phyloP scores from a whole-genome alignment of 2,329 filamentous ascomycete genomes.

The Teratosphaeria epicoccoides region DNA sequence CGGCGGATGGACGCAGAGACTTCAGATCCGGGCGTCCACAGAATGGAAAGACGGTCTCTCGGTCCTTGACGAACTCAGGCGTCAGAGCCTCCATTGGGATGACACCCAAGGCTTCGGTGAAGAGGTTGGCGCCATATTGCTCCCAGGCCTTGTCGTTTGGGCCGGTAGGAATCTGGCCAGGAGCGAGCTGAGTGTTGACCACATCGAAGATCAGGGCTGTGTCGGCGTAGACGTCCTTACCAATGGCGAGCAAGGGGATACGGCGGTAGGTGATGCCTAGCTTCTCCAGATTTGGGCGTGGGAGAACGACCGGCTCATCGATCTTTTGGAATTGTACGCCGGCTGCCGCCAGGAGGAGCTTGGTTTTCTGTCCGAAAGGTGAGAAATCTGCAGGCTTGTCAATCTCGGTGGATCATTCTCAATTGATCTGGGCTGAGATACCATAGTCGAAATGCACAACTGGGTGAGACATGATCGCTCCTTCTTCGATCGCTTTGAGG shows the following conservation, averaged over 20 bases:
- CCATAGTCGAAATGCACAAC: slow-evolving; percentile 23
- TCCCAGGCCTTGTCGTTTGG: slow-evolving; percentile 22
- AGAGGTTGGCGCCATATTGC: slow-evolving; percentile 16
- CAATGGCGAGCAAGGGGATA: slow-evolving; percentile 23
- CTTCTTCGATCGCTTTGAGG: not conserved
- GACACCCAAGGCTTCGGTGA: slow-evolving; percentile 14
- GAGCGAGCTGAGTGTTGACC: slow-evolving; percentile 9
- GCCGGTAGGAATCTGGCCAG: slow-evolving; percentile 9
- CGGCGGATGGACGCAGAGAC: slow-evolving; percentile 12
- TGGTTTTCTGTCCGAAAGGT: slow-evolving; percentile 22
- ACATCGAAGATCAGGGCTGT: slow-evolving; percentile 16
- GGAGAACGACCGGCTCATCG: slow-evolving; percentile 19
- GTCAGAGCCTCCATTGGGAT: slow-evolving; percentile 14
- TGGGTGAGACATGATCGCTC: slow-evolving; percentile 7
- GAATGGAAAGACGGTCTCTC: slow-evolving; percentile 17
- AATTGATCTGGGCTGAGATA: not conserved
- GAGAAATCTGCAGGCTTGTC: slow-evolving; percentile 21
- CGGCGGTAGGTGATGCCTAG: slow-evolving; percentile 24
- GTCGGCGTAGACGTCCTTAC: slow-evolving; percentile 24
- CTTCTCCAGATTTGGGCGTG: slow-evolving; percentile 20
- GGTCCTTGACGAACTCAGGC: slow-evolving; percentile 19
- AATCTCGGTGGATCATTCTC: not conserved
- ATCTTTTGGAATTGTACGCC: slow-evolving; percentile 15
- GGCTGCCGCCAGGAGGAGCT: slow-evolving; percentile 16
- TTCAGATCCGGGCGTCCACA: slow-evolving; percentile 14